Evolutionary conservation across 1,284 basidiomycete genomes (phyloP).

Genomic region (Heterobasidion annosum): DNA sequence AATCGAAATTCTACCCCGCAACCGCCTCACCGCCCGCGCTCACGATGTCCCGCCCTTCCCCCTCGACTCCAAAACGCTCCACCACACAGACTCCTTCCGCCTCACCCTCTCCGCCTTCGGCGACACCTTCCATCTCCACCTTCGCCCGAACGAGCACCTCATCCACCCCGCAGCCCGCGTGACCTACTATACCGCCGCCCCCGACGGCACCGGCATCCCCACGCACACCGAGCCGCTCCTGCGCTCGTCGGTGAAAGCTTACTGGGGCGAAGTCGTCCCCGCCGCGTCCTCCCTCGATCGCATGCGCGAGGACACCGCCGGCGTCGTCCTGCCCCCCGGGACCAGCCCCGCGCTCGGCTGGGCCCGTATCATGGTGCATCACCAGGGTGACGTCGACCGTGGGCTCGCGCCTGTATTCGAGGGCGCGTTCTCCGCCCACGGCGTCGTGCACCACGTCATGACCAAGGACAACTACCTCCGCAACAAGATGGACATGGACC

Average conservation of each 20-base stretch:
- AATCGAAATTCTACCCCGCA: constrained; percentile 60
- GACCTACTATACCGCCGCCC: constrained; percentile 40
- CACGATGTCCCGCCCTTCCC: constrained; percentile 25
- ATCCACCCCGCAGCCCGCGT: constrained; percentile 71
- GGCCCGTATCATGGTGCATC: constrained; percentile 65
- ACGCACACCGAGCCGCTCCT: constrained; percentile 42
- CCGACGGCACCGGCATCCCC: constrained; percentile 37
- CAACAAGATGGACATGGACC: constrained; percentile 49
- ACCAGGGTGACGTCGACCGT: constrained; percentile 44
- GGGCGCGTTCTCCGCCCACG: constrained; percentile 66
- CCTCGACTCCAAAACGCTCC: constrained; percentile 32
- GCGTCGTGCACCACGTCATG: constrained; percentile 67
- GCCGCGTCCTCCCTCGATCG: constrained; percentile 37
- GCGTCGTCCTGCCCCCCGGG: constrained; percentile 33
- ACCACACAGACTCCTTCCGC: constrained; percentile 56
- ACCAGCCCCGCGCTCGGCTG: constrained; percentile 45
- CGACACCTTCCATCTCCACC: constrained; percentile 55
- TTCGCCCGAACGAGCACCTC: constrained; percentile 68
- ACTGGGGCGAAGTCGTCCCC: constrained; percentile 62
- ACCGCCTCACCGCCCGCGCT: constrained; percentile 14
- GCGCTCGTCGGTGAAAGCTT: constrained; percentile 49
- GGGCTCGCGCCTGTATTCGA: constrained; percentile 56
- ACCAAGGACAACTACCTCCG: constrained; percentile 66
- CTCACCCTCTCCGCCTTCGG: constrained; percentile 56
- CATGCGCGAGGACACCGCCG: constrained; percentile 51